Evolutionary conservation across 2,329 filamentous ascomycete genomes (phyloP).

Genomic region (Trichoderma gracile): DNA sequence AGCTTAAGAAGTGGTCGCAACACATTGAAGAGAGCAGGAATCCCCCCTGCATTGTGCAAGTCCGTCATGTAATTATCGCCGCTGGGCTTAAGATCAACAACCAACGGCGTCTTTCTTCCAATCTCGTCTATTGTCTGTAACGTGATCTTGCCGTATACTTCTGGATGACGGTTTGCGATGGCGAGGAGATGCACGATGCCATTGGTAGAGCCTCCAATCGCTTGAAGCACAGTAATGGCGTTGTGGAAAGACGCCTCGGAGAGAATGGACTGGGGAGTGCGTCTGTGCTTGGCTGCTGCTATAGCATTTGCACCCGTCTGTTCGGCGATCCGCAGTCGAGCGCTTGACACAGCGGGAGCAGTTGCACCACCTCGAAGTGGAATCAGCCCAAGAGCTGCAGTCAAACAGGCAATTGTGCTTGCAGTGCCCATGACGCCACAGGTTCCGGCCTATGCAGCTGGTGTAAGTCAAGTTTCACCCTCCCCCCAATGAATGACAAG

Average conservation of each 20-base stretch:
- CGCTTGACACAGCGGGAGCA: conserved; percentile 74
- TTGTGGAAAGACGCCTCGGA: conserved; percentile 79
- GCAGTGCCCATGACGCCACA: conserved; percentile 93
- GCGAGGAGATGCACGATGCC: conserved; percentile 84
- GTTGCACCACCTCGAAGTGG: conserved; percentile 71
- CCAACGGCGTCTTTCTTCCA: conserved; percentile 73
- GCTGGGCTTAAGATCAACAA: conserved; percentile 83
- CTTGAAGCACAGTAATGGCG: conserved; percentile 82
- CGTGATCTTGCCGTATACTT: conserved; percentile 62
- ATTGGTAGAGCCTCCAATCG: conserved; percentile 82
- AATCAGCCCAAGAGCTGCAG: conserved; percentile 80
- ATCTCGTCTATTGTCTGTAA: conserved; percentile 79
- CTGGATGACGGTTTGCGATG: conserved; percentile 73
- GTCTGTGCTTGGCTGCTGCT: conserved; percentile 61
- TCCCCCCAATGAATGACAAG: not conserved
- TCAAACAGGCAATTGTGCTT: conserved; percentile 84
- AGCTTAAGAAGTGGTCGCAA: conserved; percentile 77
- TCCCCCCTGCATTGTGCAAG: conserved; percentile 77
- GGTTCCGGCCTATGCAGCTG: conserved; percentile 59
- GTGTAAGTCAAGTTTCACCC: not conserved
- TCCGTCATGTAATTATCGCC: conserved; percentile 89
- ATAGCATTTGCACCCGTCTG: conserved; percentile 71
- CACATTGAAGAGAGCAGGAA: conserved; percentile 76
- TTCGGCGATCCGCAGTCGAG: conserved; percentile 78
- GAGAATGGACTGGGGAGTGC: conserved; percentile 69